phyloP scores from a whole-genome alignment of 106 monocot species.

The Platanthera zijinensis region DNA sequence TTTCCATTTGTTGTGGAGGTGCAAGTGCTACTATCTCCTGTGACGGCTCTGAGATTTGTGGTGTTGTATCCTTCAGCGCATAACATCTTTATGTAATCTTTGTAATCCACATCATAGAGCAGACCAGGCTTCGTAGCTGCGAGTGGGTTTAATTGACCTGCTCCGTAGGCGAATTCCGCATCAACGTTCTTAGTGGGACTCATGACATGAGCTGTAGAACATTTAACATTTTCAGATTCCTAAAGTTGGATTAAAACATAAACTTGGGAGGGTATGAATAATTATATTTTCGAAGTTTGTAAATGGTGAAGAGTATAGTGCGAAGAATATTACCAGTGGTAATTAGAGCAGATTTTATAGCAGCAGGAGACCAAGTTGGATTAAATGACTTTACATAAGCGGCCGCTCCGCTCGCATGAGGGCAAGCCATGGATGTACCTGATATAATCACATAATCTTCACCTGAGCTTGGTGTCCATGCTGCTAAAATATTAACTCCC shows the following conservation, averaged over 20 bases:
- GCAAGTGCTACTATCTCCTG: conserved; percentile 18
- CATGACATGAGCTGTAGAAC: conserved; percentile 12
- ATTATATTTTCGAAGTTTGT: too few relatives aligned
- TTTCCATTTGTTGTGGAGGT: conserved; percentile 10
- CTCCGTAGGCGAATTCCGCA: conserved; percentile 21
- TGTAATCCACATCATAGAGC: conserved; percentile 15
- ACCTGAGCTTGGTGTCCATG: not conserved
- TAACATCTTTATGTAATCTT: conserved; percentile 13
- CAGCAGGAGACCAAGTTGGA: too few relatives aligned
- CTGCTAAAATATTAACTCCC: not conserved
- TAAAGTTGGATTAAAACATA: too few relatives aligned
- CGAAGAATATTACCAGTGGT: not conserved
- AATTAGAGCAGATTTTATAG: not conserved
- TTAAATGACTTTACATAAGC: too few relatives aligned
- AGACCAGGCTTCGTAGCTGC: conserved; percentile 13
- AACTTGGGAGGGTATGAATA: too few relatives aligned
- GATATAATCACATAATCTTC: conserved; percentile 21
- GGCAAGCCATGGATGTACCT: conserved; percentile 37
- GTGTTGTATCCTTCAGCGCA: conserved; percentile 20
- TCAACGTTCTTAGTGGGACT: conserved; percentile 6
- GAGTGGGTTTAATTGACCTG: conserved; percentile 20
- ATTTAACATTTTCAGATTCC: too few relatives aligned
- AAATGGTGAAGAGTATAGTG: too few relatives aligned
- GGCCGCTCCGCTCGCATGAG: conserved; percentile 2
- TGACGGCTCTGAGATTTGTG: conserved; percentile 6